Evolutionary conservation across 768 basidiomycete species (phyloP).

Genomic region (Leccinum subgranulosum): DNA sequence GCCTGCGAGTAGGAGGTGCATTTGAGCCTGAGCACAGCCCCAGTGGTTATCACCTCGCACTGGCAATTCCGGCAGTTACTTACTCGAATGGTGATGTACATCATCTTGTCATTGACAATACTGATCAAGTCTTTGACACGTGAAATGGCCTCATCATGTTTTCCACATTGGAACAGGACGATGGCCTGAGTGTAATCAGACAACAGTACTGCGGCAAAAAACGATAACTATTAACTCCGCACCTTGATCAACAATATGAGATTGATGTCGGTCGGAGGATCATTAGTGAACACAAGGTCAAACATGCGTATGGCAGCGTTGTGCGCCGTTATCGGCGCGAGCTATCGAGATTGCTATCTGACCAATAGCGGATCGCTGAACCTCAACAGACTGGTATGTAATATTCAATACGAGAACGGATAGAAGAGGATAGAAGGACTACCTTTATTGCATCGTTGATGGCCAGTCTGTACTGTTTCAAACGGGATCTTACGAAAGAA

Average conservation of each 20-base stretch:
- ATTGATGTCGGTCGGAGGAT: background rate
- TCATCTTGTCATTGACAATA: background rate
- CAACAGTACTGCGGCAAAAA: background rate
- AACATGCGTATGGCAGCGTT: background rate
- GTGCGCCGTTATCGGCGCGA: background rate
- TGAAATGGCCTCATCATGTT: background rate
- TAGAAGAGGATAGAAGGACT: background rate
- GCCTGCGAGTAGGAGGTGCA: background rate
- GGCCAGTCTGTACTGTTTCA: background rate
- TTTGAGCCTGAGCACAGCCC: background rate
- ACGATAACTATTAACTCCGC: background rate
- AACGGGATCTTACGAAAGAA: background rate
- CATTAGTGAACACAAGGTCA: background rate
- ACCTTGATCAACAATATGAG: background rate
- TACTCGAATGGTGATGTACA: background rate
- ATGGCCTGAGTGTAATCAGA: background rate
- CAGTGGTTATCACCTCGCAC: background rate
- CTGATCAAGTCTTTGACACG: background rate
- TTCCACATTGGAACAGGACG: background rate
- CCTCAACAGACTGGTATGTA: background rate
- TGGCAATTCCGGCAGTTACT: background rate
- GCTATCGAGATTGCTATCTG: background rate
- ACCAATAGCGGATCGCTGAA: background rate
- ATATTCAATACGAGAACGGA: background rate
- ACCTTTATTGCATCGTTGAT: background rate